phyloP scores from a whole-genome alignment of 148 eudicot genomes.

The Chenopodium album region DNA sequence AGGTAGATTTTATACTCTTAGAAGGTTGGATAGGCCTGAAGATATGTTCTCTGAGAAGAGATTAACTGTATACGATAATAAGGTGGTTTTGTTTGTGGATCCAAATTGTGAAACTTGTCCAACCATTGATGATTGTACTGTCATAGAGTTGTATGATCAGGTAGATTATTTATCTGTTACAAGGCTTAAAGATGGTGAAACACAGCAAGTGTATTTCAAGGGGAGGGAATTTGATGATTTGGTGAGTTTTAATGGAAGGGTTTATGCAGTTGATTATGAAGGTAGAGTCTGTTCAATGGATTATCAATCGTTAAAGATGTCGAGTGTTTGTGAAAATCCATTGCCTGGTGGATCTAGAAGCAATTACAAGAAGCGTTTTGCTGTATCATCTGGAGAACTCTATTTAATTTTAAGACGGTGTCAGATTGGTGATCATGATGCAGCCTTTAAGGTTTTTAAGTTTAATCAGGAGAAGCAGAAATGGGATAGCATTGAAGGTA shows the following conservation, averaged over 20 bases:
- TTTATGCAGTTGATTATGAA: slow-evolving; percentile 23
- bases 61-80: not conserved
- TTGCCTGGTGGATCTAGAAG: slow-evolving; percentile 2
- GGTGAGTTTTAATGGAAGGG: slow-evolving; percentile 5
- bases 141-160: not conserved
- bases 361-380: slow-evolving; percentile 5
- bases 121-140: slow-evolving; percentile 9
- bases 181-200: not conserved
- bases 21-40: not conserved
- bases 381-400: not conserved
- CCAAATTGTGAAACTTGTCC: not conserved
- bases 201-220: not conserved
- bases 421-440: not conserved
- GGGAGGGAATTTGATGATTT: slow-evolving; percentile 17
- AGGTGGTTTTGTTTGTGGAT: slow-evolving; percentile 14
- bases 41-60: slow-evolving; percentile 6
- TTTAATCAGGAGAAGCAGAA: not conserved
- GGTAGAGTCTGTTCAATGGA: slow-evolving; percentile 8
- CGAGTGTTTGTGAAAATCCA: not conserved
- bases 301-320: not conserved
- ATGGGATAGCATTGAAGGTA: not conserved
- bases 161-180: not conserved
- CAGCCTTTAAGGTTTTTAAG: not conserved
- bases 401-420: slow-evolving; percentile 1
- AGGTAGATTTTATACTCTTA: slow-evolving; percentile 6